Conservation (phyloP, 305 asterid species). For the Fraxinus paxiana region DNA sequence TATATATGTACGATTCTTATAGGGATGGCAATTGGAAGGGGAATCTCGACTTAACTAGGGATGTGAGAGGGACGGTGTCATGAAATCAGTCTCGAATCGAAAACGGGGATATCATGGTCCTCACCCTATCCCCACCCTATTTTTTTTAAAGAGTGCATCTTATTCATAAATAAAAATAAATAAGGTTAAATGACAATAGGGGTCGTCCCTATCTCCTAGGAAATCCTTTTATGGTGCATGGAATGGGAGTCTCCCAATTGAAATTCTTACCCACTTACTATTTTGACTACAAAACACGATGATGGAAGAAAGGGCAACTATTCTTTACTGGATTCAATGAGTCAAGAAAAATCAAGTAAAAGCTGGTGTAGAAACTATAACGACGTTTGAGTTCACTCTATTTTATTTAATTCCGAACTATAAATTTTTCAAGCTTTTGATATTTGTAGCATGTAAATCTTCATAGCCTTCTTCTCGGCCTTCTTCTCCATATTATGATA, state of each 20-base stretch:
- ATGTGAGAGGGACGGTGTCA: too few species aligned
- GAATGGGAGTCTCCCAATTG: neutral
- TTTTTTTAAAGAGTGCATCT: too few species aligned
- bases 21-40: too few species aligned
- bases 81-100: too few species aligned
- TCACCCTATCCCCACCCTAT: too few species aligned
- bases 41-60: too few species aligned
- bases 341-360: neutral
- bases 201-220: neutral
- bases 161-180: too few species aligned
- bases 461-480: neutral
- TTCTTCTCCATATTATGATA: neutral
- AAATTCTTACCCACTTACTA: neutral
- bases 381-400: neutral
- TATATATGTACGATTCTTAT: too few species aligned
- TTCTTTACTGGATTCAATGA: neutral
- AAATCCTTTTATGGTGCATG: neutral
- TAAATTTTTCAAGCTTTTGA: neutral
- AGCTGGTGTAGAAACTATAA: neutral
- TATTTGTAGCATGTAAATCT: neutral
- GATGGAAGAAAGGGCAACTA: neutral
- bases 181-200: neutral
- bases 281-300: neutral
- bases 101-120: too few species aligned
- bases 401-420: neutral